Base-by-base conservation (phyloP, 495 filamentous ascomycete species). In the Podospora pseudocomata region DNA sequence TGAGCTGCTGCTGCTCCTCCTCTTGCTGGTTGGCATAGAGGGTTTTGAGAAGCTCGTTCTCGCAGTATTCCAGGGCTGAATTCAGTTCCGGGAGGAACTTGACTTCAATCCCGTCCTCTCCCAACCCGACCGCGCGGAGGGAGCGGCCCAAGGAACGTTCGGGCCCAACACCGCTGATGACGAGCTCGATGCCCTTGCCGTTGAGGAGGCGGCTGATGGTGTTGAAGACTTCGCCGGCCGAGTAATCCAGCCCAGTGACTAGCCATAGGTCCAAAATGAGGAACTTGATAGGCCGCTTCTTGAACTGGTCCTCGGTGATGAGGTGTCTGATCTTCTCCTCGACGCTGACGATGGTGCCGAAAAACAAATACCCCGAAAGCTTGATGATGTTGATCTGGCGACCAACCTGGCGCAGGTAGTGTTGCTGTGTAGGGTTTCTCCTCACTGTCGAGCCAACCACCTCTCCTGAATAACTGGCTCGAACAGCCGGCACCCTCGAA, bases 181-280 rank as follows among this genome's bases (percentile, higher is more conserved):
- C 86, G 67, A 96, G 87, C 66, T 89, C 85, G 30, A 98, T 90
- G 56, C 88, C 86, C 73, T 89, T 89, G 54, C 85, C 83, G 60
- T 86, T 78, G 11, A 97, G 83, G 44, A 97, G 84, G 34, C 95
- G 88, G 73, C 92, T 94, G 78, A 97, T 93, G 56, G 94, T 90
- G 44, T 90, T 93, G 75, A 99, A 97, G 0, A 90, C 94, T 76
- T 98, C 95, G 4, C 92, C 93, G 11, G 96, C 93, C 0, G 94
- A 97, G 77, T 95, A 98, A 79, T 99, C 95, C 26, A 98, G 81
- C 9, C 95, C 95, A 18, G 92, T 93, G 71, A 99, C 94, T 66
- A 94, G 88, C 71, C 86, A 86, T 66, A 99, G 85, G 73, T 98
- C 95, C 55, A 99, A 80, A n/a, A 98, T 88, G 57, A 99, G 80